phyloP scores from a whole-genome alignment of 2,329 filamentous ascomycete species.

The Neospermospora avenae region DNA sequence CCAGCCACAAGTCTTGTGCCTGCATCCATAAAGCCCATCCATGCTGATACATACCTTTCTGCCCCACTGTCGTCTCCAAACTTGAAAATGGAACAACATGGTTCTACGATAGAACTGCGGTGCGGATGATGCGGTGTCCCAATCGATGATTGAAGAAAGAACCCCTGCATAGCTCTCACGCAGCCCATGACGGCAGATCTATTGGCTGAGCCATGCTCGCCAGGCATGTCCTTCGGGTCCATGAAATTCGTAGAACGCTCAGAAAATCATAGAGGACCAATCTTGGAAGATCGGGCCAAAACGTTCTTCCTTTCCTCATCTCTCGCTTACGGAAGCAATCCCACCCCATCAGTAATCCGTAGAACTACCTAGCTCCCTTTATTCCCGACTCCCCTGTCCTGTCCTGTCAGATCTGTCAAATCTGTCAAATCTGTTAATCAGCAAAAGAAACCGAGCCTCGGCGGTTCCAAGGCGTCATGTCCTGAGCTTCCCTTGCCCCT shows the following conservation, averaged over 20 bases:
- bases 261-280: background rate
- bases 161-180: background rate
- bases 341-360: too few relatives aligned
- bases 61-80: constrained; percentile 21
- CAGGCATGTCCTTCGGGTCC: background rate
- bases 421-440: background rate
- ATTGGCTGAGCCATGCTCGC: background rate
- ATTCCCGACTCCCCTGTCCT: background rate
- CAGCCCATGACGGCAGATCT: background rate
- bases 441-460: background rate
- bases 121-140: constrained; percentile 15
- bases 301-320: constrained; percentile 2
- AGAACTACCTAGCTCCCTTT: background rate
- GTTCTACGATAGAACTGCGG: background rate
- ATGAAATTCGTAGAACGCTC: background rate
- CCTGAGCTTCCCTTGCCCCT: background rate
- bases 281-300: background rate
- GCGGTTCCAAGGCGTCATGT: background rate
- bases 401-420: background rate
- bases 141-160: too few relatives aligned
- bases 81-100: constrained; percentile 7
- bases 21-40: background rate
- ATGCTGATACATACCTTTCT: background rate
- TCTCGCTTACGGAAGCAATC: background rate
- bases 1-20: background rate